phyloP scores from a whole-genome alignment of 345 rosid genomes.

The Acer negundo region DNA sequence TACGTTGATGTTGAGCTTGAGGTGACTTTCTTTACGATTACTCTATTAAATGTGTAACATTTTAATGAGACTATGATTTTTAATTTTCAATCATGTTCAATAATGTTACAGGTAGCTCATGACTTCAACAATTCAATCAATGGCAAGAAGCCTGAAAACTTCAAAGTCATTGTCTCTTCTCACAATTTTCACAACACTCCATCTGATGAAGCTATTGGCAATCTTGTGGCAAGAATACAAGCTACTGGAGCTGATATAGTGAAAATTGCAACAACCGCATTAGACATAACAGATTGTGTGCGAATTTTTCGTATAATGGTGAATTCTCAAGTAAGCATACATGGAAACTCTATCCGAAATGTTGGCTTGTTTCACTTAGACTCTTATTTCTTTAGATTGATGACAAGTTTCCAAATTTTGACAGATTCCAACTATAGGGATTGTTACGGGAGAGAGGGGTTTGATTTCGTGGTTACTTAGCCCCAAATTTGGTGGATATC shows the following conservation, averaged over 20 bases:
- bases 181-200: conserved; percentile 52
- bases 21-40: neutral
- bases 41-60: too few species aligned
- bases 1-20: conserved; percentile 43
- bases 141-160: conserved; percentile 41
- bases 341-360: neutral
- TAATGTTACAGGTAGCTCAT: conserved; percentile 36
- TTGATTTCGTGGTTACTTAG: conserved; percentile 38
- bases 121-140: conserved; percentile 42
- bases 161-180: conserved; percentile 47
- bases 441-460: conserved; percentile 46
- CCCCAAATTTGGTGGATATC: conserved; percentile 46
- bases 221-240: conserved; percentile 41
- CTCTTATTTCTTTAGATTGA: neutral
- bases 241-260: conserved; percentile 47
- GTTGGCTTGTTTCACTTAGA: neutral
- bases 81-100: too few species aligned
- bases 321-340: conserved; percentile 36
- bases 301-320: conserved; percentile 42
- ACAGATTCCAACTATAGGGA: conserved; percentile 40
- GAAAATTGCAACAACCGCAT: conserved; percentile 42
- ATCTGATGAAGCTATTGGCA: conserved; percentile 39
- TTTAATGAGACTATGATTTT: too few species aligned
- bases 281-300: conserved; percentile 43
- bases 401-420: neutral